Base-by-base conservation (phyloP, 768 basidiomycete species). In the Lactarius evosmus region DNA sequence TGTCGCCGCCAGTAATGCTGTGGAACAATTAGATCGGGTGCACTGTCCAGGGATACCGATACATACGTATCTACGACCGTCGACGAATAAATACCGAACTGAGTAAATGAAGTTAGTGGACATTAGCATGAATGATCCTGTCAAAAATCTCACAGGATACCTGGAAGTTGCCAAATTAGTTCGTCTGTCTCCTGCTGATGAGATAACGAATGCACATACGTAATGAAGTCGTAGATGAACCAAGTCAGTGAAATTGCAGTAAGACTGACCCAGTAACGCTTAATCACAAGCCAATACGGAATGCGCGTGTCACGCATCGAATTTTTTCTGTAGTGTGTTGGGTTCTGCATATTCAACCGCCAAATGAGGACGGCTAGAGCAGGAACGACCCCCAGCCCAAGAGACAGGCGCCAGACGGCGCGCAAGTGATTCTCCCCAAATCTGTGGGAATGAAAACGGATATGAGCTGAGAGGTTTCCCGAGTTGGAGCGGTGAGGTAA, bases 141-240 rank as follows among this genome's bases (percentile, higher is more conserved):
- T 34, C 11, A 25, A 40, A 19, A 27, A 49, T 55, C 86, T 73
- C 65, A 89, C 87, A 16, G 86, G 86, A 75, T 88, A 87, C 44
- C 85, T 87, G 62, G 59, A 38, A 27, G 49, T 25, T 7, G 9
- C 44, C 55, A 12, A 32, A 44, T 58, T 49, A 58, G 59, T 14
- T 17, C 53, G 25, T 6, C 11, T 51, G 16, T 19, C 7, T 29
- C 7, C 2, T 7, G 38, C 40, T 2, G 30, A 44, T 16, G 34
- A 25, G 3, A 50, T 32, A 22, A 27, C 9, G 33, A 7, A 19
- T 16, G 58, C 12, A 81, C 81, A 64, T 76, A 88, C 82, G 79
- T 79, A 74, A 93, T 90, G 72, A 92, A 86, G 71, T 92, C 89
- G 71, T 92, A 92, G 44, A 92, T 77, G 74, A 91, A 91, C 93